Evolutionary conservation across 179 eudicot species (phyloP).

Genomic region (Beta macrorhiza): DNA sequence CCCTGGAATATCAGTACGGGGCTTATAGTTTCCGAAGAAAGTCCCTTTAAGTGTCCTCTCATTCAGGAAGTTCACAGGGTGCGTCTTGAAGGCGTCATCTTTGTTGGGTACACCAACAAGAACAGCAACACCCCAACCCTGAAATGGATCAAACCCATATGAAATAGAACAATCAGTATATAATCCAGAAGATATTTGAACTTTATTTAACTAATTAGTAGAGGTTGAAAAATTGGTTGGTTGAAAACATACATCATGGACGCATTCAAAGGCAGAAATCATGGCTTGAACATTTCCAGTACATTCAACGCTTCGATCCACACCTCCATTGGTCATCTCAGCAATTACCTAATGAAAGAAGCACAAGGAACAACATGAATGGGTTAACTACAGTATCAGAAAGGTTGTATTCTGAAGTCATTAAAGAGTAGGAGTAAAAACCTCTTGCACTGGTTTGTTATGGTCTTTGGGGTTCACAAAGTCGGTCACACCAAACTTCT

Average conservation of each 20-base stretch:
- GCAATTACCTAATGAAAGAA: slow-evolving; percentile 47
- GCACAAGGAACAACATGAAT: not conserved
- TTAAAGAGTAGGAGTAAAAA: not conserved
- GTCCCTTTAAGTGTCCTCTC: slow-evolving; percentile 81
- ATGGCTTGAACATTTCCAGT: slow-evolving; percentile 72
- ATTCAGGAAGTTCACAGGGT: slow-evolving; percentile 61
- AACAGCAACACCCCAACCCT: slow-evolving; percentile 91
- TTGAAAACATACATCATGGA: slow-evolving; percentile 63
- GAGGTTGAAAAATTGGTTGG: not conserved
- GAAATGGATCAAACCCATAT: not conserved
- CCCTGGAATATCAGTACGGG: slow-evolving; percentile 59
- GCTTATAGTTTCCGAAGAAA: slow-evolving; percentile 82
- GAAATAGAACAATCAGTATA: not conserved
- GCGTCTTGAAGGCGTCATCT: slow-evolving; percentile 64
- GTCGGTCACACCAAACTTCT: slow-evolving; percentile 52
- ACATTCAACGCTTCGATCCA: slow-evolving; percentile 68
- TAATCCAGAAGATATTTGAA: not conserved
- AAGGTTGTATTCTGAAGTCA: not conserved
- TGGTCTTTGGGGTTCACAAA: slow-evolving; percentile 67
- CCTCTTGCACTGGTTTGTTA: slow-evolving; percentile 66
- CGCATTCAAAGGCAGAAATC: slow-evolving; percentile 87
- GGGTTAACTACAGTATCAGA: not conserved
- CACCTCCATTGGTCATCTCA: slow-evolving; percentile 86
- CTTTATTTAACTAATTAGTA: not conserved
- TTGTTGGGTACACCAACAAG: slow-evolving; percentile 83